Percentiles rank a stretch among this genome's conserved stretches.
Evolutionary conservation across 306 rosid genomes (phyloP).

Genomic region (Prunus davidiana): DNA sequence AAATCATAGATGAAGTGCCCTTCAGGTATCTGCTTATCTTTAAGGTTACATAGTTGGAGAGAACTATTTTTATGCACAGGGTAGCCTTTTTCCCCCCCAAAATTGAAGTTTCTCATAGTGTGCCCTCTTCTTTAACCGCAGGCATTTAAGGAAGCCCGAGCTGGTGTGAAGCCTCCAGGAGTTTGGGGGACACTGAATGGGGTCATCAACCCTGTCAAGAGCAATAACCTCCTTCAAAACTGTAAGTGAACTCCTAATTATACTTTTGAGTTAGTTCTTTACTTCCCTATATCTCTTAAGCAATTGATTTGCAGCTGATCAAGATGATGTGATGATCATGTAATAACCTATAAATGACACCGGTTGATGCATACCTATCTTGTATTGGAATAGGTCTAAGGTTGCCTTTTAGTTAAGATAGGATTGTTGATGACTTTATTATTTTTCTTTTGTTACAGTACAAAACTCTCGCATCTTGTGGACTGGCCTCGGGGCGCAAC

Average conservation of each 20-base stretch:
- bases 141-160: slow-evolving; percentile 65
- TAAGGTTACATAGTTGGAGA: background rate
- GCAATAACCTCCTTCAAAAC: slow-evolving; percentile 44
- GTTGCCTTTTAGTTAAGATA: slow-evolving; percentile 13
- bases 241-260: slow-evolving; percentile 36
- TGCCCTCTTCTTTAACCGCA: slow-evolving; percentile 17
- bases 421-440: background rate
- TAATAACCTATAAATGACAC: background rate
- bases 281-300: background rate
- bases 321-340: background rate
- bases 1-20: background rate
- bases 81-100: background rate
- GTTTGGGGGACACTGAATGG: slow-evolving; percentile 77
- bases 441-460: slow-evolving; percentile 36
- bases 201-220: slow-evolving; percentile 49
- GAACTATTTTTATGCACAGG: background rate
- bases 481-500: slow-evolving; percentile 99
- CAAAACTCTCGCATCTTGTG: slow-evolving; percentile 69
- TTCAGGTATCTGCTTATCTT: background rate
- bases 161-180: slow-evolving; percentile 66
- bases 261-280: slow-evolving; percentile 22
- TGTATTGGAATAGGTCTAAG: background rate
- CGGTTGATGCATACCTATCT: background rate
- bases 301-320: background rate
- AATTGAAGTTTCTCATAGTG: slow-evolving; percentile 7